Evolutionary conservation across 208 protist genomes (phyloP).

Genomic region (Leishmania turanica): DNA sequence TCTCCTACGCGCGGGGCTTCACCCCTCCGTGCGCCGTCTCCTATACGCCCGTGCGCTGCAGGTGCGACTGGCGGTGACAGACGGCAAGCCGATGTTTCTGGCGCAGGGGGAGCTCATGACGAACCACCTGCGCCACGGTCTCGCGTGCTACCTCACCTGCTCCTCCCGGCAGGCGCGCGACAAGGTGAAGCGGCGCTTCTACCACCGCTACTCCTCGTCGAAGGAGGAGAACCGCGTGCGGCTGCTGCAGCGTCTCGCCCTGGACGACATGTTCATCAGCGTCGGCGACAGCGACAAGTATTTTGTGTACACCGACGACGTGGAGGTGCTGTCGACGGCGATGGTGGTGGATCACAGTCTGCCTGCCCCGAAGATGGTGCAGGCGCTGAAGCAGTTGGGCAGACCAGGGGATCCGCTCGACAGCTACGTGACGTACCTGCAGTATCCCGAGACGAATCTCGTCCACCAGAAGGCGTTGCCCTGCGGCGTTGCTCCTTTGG

Average conservation of each 20-base stretch:
- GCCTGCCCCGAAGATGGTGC: constrained; percentile 49
- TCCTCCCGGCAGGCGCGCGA: constrained; percentile 57
- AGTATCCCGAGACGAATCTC: constrained; percentile 23
- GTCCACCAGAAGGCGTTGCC: constrained; percentile 47
- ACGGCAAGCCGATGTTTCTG: constrained; percentile 58
- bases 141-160: constrained; percentile 53
- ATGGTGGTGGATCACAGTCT: constrained; percentile 75
- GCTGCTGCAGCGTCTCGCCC: constrained; percentile 60
- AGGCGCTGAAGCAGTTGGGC: constrained; percentile 65
- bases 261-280: constrained; percentile 48
- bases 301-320: constrained; percentile 84
- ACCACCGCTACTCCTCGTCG: constrained; percentile 60
- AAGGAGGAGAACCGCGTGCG: constrained; percentile 46
- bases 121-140: constrained; percentile 32
- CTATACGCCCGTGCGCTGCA: constrained; percentile 84
- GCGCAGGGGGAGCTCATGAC: constrained; percentile 37
- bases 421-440: constrained; percentile 65
- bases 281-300: constrained; percentile 87
- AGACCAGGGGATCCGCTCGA: constrained; percentile 43
- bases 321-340: constrained; percentile 52
- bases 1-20: constrained; percentile 55
- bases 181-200: constrained; percentile 59
- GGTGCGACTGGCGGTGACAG: constrained; percentile 58
- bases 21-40: constrained; percentile 76
- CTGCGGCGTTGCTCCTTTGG: constrained; percentile 66